Evolutionary conservation across 169 alveolate species (phyloP).

Genomic region (Plasmodium vinckei): DNA sequence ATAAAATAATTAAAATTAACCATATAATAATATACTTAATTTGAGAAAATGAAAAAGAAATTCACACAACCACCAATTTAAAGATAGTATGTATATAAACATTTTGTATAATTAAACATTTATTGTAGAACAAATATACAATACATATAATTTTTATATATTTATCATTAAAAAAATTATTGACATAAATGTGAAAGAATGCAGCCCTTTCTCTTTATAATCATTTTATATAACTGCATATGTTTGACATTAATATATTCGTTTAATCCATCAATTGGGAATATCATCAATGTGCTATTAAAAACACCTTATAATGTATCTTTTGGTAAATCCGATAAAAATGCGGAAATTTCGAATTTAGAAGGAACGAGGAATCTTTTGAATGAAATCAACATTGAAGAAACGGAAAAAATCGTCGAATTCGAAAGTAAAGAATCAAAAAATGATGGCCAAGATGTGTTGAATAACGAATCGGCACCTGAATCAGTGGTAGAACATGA

Average conservation of each 20-base stretch:
- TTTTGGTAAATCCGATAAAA: slow-evolving; percentile 3
- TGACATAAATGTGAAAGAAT: neutral
- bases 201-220: neutral
- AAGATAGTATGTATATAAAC: too few relatives aligned
- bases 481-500: neutral
- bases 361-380: neutral
- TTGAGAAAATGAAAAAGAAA: too few relatives aligned
- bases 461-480: neutral
- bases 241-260: neutral
- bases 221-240: neutral
- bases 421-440: neutral
- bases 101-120: too few relatives aligned
- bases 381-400: neutral
- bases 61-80: too few relatives aligned
- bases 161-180: too few relatives aligned
- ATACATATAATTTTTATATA: too few relatives aligned
- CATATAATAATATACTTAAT: too few relatives aligned
- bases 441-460: neutral
- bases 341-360: neutral
- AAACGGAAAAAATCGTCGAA: neutral
- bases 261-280: neutral
- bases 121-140: too few relatives aligned
- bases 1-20: too few relatives aligned
- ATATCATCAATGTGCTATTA: neutral
- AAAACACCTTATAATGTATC: slow-evolving; percentile 6